A percentile compares a stretch with the other conserved stretches of the same genome.
phyloP scores from a whole-genome alignment of 805 yeast genomes.

The Suhomyces xylopsoci region DNA sequence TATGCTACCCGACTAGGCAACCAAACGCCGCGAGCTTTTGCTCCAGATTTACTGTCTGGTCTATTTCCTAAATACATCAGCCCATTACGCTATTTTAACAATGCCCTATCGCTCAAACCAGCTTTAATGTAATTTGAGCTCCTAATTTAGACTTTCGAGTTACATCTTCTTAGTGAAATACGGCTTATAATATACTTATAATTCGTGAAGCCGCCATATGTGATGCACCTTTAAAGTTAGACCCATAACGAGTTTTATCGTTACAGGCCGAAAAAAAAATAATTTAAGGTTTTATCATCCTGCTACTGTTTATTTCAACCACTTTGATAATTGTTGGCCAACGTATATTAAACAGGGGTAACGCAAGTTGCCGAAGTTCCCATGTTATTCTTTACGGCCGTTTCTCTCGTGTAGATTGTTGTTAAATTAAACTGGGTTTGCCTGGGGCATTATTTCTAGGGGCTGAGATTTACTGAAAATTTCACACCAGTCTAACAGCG shows the following conservation, averaged over 20 bases:
- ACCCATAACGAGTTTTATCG: neutral
- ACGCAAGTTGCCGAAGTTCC: neutral
- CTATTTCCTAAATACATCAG: neutral
- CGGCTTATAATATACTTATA: neutral
- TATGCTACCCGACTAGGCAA: neutral
- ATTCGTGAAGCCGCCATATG: neutral
- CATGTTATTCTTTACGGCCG: neutral
- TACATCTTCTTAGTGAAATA: neutral
- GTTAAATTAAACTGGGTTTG: neutral
- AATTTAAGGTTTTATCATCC: neutral
- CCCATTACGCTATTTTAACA: neutral
- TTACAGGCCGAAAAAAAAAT: neutral
- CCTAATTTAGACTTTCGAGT: neutral
- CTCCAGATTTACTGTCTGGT: neutral
- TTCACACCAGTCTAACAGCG: neutral
- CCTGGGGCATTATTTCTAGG: neutral
- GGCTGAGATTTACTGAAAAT: neutral
- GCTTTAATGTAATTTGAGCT: neutral
- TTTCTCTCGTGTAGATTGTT: neutral
- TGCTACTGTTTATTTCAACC: neutral
- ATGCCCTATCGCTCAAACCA: neutral
- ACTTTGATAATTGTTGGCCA: neutral
- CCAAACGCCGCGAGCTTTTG: neutral
- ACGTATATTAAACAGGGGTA: neutral
- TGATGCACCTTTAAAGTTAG: neutral